A percentile compares a stretch with the other conserved stretches of the same genome.
phyloP scores from a whole-genome alignment of 495 filamentous ascomycete genomes.

The Paragyromitra xinjiangensis region DNA sequence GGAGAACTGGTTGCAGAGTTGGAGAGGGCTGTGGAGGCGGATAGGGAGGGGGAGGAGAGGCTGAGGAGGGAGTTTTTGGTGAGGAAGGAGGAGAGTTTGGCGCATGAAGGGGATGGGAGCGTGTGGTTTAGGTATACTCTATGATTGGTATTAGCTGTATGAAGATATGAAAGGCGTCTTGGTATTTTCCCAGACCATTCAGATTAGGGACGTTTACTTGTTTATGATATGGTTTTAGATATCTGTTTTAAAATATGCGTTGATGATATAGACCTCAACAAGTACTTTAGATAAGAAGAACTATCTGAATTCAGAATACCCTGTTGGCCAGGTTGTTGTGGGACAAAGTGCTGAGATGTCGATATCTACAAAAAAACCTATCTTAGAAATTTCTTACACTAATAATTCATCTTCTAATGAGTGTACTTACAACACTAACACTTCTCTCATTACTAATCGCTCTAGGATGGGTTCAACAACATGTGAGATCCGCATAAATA shows the following conservation, averaged over 20 bases:
- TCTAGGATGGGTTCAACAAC: no score
- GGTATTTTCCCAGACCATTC: neutral
- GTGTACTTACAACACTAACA: no score
- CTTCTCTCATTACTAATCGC: no score
- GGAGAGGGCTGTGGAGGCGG: constrained; percentile 37
- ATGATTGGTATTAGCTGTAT: neutral
- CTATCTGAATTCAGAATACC: no score
- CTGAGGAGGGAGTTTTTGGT: constrained; percentile 46
- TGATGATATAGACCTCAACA: neutral
- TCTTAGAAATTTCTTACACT: no score
- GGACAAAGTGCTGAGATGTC: neutral
- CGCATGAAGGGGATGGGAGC: constrained; percentile 49
- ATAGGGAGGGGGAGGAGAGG: constrained; percentile 17
- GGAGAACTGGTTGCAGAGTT: constrained; percentile 16
- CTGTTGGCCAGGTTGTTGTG: no score
- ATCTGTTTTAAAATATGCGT: neutral
- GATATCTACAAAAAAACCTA: no score
- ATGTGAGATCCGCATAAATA: no score
- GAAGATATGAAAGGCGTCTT: neutral
- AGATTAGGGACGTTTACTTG: neutral
- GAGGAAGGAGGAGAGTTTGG: constrained; percentile 54
- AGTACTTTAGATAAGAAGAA: no score
- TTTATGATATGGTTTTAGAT: neutral
- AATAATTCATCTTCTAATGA: no score
- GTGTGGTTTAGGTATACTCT: constrained; percentile 55